A percentile compares a stretch with the other conserved stretches of the same genome.
Conservation (phyloP, 1,284 basidiomycete species). For the Ceratobasidium papillatum region DNA sequence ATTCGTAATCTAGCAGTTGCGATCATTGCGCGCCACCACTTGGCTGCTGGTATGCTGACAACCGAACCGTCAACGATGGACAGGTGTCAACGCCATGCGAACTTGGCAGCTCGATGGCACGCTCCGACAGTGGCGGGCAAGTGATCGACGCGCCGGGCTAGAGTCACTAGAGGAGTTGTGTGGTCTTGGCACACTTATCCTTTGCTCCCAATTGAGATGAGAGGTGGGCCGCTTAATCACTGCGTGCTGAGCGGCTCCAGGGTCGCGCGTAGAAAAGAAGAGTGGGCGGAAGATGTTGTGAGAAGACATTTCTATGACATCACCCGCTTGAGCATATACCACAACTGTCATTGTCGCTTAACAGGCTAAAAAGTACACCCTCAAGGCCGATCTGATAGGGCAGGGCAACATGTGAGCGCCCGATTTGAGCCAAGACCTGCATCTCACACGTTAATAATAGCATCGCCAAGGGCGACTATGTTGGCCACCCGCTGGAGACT, state of each 20-base stretch:
- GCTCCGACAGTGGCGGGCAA: background rate
- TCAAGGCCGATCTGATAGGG: background rate
- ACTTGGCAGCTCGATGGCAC: background rate
- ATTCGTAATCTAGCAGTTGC: background rate
- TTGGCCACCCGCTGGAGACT: background rate
- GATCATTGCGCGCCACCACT: background rate
- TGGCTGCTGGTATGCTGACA: background rate
- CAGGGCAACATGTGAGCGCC: background rate
- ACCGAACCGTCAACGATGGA: background rate
- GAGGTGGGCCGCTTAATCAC: background rate
- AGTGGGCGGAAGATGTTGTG: background rate
- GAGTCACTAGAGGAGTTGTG: background rate
- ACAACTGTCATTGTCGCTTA: background rate
- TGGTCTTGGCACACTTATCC: background rate
- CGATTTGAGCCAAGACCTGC: background rate
- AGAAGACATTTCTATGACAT: background rate
- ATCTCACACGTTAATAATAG: background rate
- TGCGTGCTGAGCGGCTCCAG: background rate
- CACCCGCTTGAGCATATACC: background rate
- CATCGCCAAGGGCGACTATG: background rate
- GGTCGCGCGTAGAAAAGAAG: background rate
- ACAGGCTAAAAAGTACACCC: background rate
- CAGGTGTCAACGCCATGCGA: background rate
- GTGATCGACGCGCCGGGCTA: background rate
- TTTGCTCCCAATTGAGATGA: background rate